Conservation (phyloP, 23 red algal species). For the Chondrus crispus region DNA sequence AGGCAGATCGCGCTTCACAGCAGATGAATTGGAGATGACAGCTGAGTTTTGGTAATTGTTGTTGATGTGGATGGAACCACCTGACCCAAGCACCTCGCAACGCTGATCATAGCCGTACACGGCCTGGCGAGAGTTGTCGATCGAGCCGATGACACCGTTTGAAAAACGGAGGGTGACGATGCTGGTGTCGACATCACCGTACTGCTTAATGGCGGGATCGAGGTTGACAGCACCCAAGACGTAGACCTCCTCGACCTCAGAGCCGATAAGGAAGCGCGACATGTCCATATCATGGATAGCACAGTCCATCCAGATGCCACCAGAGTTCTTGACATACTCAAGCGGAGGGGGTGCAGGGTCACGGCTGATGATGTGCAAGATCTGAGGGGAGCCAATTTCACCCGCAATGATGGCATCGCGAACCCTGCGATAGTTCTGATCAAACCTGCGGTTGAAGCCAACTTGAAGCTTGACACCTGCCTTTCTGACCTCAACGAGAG, state of each 20-base stretch:
- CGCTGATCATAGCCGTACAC: slow-evolving; percentile 99
- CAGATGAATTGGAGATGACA: slow-evolving; percentile 79
- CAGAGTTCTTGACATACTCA: slow-evolving; percentile 92
- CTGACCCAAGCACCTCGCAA: slow-evolving; percentile 95
- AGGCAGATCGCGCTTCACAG: slow-evolving; percentile 93
- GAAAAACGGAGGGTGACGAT: slow-evolving; percentile 90
- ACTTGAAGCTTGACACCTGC: slow-evolving; percentile 97
- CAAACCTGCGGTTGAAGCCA: slow-evolving; percentile 98
- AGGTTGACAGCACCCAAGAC: slow-evolving; percentile 81
- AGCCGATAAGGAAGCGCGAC: slow-evolving; percentile 95
- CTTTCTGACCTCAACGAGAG: slow-evolving; percentile 85
- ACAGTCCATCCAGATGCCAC: slow-evolving; percentile 99
- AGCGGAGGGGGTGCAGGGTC: slow-evolving; percentile 91
- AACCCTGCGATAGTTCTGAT: slow-evolving; percentile 90
- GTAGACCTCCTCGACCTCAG: slow-evolving; percentile 96
- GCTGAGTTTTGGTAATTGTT: slow-evolving; percentile 98
- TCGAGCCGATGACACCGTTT: slow-evolving; percentile 85
- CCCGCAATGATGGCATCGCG: slow-evolving; percentile 67
- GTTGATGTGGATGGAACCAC: slow-evolving; percentile 95
- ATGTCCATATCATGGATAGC: slow-evolving; percentile 99
- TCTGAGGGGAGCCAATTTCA: slow-evolving; percentile 95
- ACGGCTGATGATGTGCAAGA: slow-evolving; percentile 92
- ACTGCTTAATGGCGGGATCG: slow-evolving; percentile 77
- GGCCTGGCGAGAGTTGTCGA: slow-evolving; percentile 97
- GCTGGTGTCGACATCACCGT: slow-evolving; percentile 95